A percentile compares a stretch with the other conserved stretches of the same genome.
phyloP scores from a whole-genome alignment of 164 flowering plant species.

The Magnolia kwangsiensis region DNA sequence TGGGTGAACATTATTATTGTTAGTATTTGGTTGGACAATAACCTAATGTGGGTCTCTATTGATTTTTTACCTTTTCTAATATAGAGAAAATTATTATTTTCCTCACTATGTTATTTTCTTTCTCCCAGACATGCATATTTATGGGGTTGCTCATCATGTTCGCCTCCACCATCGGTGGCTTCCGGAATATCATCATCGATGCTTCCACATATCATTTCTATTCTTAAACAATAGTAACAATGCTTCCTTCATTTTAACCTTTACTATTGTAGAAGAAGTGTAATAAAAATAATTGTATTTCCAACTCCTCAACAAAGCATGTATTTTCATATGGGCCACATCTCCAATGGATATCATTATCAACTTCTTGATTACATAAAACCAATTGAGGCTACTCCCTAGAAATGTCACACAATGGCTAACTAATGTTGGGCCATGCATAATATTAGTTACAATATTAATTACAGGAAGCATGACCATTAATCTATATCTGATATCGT shows the following conservation, averaged over 20 bases:
- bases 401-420: neutral
- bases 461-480: no score
- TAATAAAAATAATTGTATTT: no score
- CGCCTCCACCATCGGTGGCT: conserved; percentile 78
- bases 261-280: neutral
- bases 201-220: conserved; percentile 70
- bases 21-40: no score
- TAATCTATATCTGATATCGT: no score
- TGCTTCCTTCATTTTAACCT: neutral
- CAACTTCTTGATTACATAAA: neutral
- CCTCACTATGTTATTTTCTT: neutral
- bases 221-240: neutral
- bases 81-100: neutral
- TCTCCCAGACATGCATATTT: conserved; percentile 54
- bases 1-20: no score
- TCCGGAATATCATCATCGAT: conserved; percentile 66
- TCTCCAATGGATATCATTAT: no score
- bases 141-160: conserved; percentile 77
- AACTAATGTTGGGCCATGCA: neutral
- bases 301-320: neutral
- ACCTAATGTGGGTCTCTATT: neutral
- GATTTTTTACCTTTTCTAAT: neutral
- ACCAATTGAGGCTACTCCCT: neutral
- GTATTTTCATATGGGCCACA: neutral
- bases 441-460: no score